Base-by-base conservation (phyloP, 2,329 filamentous ascomycete genomes). In the Talaromyces sp. region DNA sequence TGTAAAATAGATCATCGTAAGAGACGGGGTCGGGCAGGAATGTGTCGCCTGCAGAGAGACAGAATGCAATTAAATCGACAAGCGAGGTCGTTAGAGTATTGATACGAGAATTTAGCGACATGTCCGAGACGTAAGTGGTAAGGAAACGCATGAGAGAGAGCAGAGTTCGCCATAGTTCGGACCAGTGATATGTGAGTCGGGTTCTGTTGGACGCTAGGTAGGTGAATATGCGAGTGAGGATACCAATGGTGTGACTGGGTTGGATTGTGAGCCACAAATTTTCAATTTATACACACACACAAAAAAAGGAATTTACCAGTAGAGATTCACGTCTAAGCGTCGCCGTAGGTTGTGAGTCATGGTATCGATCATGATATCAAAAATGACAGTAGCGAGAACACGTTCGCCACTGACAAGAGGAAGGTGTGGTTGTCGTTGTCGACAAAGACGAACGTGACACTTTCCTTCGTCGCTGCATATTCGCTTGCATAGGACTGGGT, bases 1-100 rank as follows among this genome's bases (percentile, higher is more conserved):
- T 99, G 85, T 99, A 99, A 78, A 99, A 98, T 0, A 99, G 82
- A 71, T 99, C 95, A 69, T 99, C 95, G 75, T 98, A 98, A 1
- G 91, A 88, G 18, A 90, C 85, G 0, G 92, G 88, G 33, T 90
- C 91, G 0, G 94, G 95, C 7, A 99, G 83, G 76, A 99, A 98
- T 2, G 90, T 88, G 73, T 98, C 95, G 6, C 95, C 95, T 2
- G 87, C 86, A 1, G 91, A 95, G 7, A 99, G 82, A 2, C 91
- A 90, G 44, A 97, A 84, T 1, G 91, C 91, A 44, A 97, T 82
- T 5, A 97, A 80, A 70, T 95, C 92, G 57, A 95, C 88, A 1
- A 96, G 84, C 36, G 88, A 84, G 68, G 90, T 87, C 16, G 96
- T 85, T 30, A 98, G 83, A 10, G 84, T 85, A 51, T 88, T 83